These are phyloP conservation scores for Extremus antarcticus DNA, from an alignment of 495 filamentous ascomycete species.

Conservation along the genomic window DNA sequence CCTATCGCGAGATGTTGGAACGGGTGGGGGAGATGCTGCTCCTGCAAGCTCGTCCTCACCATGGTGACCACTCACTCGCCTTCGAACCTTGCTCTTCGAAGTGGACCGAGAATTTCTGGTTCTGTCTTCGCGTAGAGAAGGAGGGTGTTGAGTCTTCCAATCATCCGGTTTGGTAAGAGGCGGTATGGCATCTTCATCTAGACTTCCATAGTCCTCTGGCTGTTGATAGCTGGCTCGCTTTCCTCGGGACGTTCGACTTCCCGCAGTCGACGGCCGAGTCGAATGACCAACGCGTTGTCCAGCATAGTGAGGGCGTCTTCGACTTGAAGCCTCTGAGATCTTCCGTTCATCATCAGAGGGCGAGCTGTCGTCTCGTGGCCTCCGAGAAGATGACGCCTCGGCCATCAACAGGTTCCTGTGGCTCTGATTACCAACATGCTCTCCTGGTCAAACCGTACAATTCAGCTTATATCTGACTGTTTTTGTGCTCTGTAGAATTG, in stretches of 20 bases:
- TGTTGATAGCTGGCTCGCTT: conserved; percentile 15
- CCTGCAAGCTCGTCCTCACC: background rate
- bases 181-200: conserved; percentile 17
- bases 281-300: conserved; percentile 8
- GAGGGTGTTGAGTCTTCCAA: background rate
- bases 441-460: too few relatives aligned
- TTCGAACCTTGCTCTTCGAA: background rate
- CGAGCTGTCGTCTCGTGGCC: background rate
- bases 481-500: too few relatives aligned
- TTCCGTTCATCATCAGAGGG: background rate
- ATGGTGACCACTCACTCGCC: background rate
- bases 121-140: background rate
- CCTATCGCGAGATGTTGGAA: background rate
- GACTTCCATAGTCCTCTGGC: conserved; percentile 9
- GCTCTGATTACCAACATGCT: background rate
- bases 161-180: conserved; percentile 4
- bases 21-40: background rate
- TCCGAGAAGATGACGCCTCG: background rate
- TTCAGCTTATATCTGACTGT: too few relatives aligned
- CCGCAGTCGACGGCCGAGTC: background rate
- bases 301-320: conserved; percentile 13
- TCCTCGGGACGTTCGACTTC: background rate
- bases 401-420: background rate
- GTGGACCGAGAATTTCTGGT: background rate
- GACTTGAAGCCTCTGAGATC: background rate